Evolutionary conservation across 2,329 filamentous ascomycete genomes (phyloP), one percentile per base, ranked within the genome.

Genomic region (Ophiostoma sp.): DNA sequence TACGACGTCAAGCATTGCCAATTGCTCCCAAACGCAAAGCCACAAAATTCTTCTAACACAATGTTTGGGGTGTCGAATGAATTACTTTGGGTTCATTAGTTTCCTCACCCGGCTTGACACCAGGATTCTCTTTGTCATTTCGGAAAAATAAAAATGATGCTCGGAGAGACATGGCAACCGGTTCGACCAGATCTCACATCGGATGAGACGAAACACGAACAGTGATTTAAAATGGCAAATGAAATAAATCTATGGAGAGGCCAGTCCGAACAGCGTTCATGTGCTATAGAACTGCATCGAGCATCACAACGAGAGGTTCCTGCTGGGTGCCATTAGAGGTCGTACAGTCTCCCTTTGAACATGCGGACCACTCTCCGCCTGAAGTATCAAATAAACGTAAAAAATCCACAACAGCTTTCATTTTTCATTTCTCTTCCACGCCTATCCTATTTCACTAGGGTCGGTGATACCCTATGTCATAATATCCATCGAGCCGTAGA

Each of bases 271-370:
- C 33, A 25, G 8, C 19, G n/a, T 63, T 39, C 25, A 31, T 63
- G 8, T 63, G 31, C 33, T 12, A 11, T 12, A 19, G 59, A 33
- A 36, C 33, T 36, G 31, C 33, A 39, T 63, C 59, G 22, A 19
- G n/a, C 7, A 42, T 64, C 36, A n/a, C 36, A 42, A 39, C 36
- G 59, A 22, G n/a, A 42, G n/a, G 33, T 42, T 59, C 28, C 55
- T 33, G 33, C 33, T 15, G n/a, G n/a, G 59, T 25, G 33, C 59
- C n/a, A n/a, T n/a, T 64, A 64, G 3, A 42, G 9, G 28, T 22
- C n/a, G 33, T 64, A 64, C 59, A 64, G 36, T 64, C 59, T 64
- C 59, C 55, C n/a, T 63, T 39, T 64, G 59, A 64, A 25, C 59
- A 42, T 64, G 59, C n/a, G 19, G 19, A 17, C 15, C 4, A 39